Evolutionary conservation across 495 filamentous ascomycete genomes (phyloP), one percentile per base, ranked within the genome.

Genomic region (Cercophora scortea): DNA sequence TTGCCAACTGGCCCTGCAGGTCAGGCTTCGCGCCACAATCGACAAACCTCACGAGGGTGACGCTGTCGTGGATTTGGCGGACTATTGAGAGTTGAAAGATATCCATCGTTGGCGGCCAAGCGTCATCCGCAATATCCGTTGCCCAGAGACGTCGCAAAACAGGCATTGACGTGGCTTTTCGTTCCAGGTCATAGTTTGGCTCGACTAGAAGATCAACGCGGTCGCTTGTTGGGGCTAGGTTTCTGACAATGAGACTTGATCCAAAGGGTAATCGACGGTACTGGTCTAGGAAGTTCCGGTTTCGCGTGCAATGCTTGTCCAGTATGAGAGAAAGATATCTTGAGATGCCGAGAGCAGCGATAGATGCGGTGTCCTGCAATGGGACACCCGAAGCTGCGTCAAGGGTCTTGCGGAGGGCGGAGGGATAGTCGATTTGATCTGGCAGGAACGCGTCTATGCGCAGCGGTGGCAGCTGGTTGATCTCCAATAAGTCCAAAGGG

Each of bases 1-100:
- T 42, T 13, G 47, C 47, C 17, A 32, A 9, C 16, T 41, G 8
- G 4, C 19, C 47, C 1, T 32, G 35, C 35, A 50, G 15, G 0
- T 18, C 17, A 11, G 35, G 47, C 15, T 16, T 34, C 6, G 0
- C 12, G 6, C 13, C 8, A 18, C 8, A 17, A 0, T 32, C 9
- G 40, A 7, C 4, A 1, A 50, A 8, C 6, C 40, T 17, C 4
- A 51, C 49, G 8, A 51, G 49, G 11, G 18, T 43, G 8, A 51
- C 40, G 41, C 18, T 25, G 38, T 51, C 49, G 32, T 51, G 49
- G 13, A 51, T 9, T 18, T 51, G 49, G 11, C 41, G 49, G n/a
- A 51, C n/a, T 6, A 16, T 5, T 39, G 17, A 17, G 4, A 51
- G 49, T 8, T 16, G 9, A 11, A 15, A 34, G 19, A 51, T 42